Percentiles rank a stretch among this genome's conserved stretches.
phyloP scores from a whole-genome alignment of 768 basidiomycete genomes.

The Tylopilus plumbeoviolaceoides region DNA sequence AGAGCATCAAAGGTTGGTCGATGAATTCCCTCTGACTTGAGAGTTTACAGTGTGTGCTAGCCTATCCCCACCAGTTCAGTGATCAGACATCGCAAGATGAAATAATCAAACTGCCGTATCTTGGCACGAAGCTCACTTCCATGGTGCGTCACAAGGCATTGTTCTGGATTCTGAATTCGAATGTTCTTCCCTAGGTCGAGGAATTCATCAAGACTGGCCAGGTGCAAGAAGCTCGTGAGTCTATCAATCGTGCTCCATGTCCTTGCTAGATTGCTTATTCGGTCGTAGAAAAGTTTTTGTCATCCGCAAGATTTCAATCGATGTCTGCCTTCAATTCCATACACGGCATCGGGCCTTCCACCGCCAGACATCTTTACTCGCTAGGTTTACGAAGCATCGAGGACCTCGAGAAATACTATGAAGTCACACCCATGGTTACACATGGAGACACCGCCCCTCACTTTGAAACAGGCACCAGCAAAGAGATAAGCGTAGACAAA shows the following conservation, averaged over 20 bases:
- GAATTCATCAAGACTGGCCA: slow-evolving; percentile 55
- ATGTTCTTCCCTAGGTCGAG: slow-evolving; percentile 42
- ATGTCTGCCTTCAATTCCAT: slow-evolving; percentile 58
- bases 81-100: slow-evolving; percentile 34
- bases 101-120: slow-evolving; percentile 40
- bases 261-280: not conserved
- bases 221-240: slow-evolving; percentile 55
- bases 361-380: slow-evolving; percentile 61
- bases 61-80: slow-evolving; percentile 47
- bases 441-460: slow-evolving; percentile 19
- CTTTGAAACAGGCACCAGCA: slow-evolving; percentile 14
- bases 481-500: slow-evolving; percentile 30
- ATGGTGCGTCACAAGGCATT: slow-evolving; percentile 36
- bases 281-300: slow-evolving; percentile 42
- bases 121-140: slow-evolving; percentile 48
- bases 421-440: slow-evolving; percentile 36
- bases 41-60: slow-evolving; percentile 25
- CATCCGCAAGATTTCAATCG: slow-evolving; percentile 50
- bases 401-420: slow-evolving; percentile 65
- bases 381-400: slow-evolving; percentile 62
- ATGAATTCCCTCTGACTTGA: too few relatives aligned
- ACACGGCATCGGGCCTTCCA: slow-evolving; percentile 73
- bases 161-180: not conserved
- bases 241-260: slow-evolving; percentile 8
- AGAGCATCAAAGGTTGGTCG: slow-evolving; percentile 47